These are phyloP conservation scores for Thermothelomyces thermophilus DNA, from an alignment of 2,329 filamentous ascomycete genomes.

Conservation along the genomic window DNA sequence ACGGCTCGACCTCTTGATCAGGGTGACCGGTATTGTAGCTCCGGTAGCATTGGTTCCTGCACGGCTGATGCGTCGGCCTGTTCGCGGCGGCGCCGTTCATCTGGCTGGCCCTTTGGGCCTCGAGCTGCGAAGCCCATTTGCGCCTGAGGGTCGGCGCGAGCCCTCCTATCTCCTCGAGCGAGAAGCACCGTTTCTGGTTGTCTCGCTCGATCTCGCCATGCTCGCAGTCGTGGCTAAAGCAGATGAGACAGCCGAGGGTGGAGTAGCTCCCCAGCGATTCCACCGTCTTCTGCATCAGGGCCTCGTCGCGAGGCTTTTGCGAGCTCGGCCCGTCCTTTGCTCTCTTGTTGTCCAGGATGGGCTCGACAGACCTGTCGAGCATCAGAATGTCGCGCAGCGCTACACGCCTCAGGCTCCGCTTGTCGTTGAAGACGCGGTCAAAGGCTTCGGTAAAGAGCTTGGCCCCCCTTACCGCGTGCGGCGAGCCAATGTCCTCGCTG, in stretches of 20 bases:
- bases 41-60: conserved; percentile 40
- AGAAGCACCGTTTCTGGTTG: conserved; percentile 48
- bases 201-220: conserved; percentile 52
- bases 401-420: conserved; percentile 28
- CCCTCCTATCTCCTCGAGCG: conserved; percentile 39
- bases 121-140: conserved; percentile 29
- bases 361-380: conserved; percentile 48
- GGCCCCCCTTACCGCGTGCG: conserved; percentile 38
- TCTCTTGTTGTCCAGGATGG: conserved; percentile 47
- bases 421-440: conserved; percentile 45
- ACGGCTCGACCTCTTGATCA: conserved; percentile 33
- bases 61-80: conserved; percentile 26
- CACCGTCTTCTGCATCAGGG: conserved; percentile 36
- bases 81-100: neutral
- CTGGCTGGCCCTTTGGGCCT: conserved; percentile 11
- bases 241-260: conserved; percentile 52
- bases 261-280: conserved; percentile 48
- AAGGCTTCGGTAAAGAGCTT: conserved; percentile 52
- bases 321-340: conserved; percentile 35
- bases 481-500: conserved; percentile 37
- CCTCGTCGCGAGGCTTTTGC: conserved; percentile 33
- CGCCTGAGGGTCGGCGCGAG: conserved; percentile 27
- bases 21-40: conserved; percentile 29
- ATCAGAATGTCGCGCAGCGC: conserved; percentile 47
- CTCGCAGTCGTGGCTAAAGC: conserved; percentile 54